These are phyloP conservation scores for Boletales sp. DNA, from an alignment of 768 basidiomycete genomes.

Conservation along the genomic window DNA sequence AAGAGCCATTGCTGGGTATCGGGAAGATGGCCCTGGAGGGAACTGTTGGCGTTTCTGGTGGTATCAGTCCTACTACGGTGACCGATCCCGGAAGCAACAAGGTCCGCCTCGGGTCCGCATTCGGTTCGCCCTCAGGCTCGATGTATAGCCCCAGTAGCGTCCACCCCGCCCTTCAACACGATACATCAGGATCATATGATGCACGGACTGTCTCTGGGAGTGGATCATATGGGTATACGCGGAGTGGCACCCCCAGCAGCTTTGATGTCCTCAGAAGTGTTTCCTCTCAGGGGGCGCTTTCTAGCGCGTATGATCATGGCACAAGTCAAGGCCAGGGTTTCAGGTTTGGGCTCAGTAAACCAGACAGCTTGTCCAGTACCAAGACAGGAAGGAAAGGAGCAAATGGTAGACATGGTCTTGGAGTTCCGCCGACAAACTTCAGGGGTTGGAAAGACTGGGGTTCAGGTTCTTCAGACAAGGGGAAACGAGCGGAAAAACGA, in stretches of 20 bases:
- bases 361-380: constrained; percentile 18
- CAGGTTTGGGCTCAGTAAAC: constrained; percentile 15
- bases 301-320: constrained; percentile 16
- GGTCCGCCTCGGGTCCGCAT: constrained; percentile 26
- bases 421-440: constrained; percentile 28
- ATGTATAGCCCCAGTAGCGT: constrained; percentile 15
- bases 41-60: constrained; percentile 2
- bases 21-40: constrained; percentile 10
- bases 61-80: constrained; percentile 3
- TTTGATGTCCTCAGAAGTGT: constrained; percentile 27
- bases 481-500: constrained; percentile 12
- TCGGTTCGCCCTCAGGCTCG: constrained; percentile 25
- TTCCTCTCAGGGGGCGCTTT: constrained; percentile 30
- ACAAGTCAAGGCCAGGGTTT: constrained; percentile 15
- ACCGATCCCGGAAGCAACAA: constrained; percentile 10
- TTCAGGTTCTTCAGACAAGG: constrained; percentile 16
- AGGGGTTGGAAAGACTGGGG: constrained; percentile 22
- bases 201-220: constrained; percentile 19
- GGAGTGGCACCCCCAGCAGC: constrained; percentile 26
- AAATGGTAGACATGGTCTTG: constrained; percentile 10
- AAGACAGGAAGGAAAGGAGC: constrained; percentile 13
- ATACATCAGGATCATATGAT: constrained; percentile 19
- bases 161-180: constrained; percentile 5
- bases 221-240: constrained; percentile 21
- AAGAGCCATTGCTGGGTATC: constrained; percentile 24